Percentiles rank a stretch among this genome's conserved stretches.
These are phyloP conservation scores for Verticillium isaacii DNA, from an alignment of 2,329 filamentous ascomycete species.

Conservation along the genomic window DNA sequence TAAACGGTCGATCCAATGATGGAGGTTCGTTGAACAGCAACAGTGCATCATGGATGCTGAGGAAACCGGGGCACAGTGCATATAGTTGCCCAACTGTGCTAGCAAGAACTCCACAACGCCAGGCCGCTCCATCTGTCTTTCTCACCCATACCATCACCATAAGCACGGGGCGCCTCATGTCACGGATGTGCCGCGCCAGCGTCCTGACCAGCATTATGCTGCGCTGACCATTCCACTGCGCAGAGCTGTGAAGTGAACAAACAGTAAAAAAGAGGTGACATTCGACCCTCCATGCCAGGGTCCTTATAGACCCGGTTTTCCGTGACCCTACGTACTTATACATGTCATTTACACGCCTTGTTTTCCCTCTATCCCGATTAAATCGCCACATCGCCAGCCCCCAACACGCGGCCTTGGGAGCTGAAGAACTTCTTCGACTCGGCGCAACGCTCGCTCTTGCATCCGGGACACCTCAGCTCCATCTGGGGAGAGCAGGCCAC, in stretches of 20 bases:
- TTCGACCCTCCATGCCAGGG: not conserved
- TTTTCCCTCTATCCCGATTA: not conserved
- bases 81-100: too few species aligned
- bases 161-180: too few species aligned
- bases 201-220: too few species aligned
- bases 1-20: not conserved
- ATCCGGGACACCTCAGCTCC: slow-evolving; percentile 86
- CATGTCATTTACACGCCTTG: not conserved
- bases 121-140: too few species aligned
- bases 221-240: too few species aligned
- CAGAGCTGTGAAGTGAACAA: not conserved
- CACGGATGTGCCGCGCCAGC: too few species aligned
- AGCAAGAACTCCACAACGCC: too few species aligned
- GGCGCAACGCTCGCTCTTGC: slow-evolving; percentile 81
- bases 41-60: too few species aligned
- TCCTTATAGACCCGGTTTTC: not conserved
- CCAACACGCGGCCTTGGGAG: not conserved
- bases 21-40: not conserved
- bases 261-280: not conserved
- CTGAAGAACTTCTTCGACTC: slow-evolving; percentile 70
- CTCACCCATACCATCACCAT: too few species aligned
- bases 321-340: not conserved
- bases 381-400: not conserved
- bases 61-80: not conserved
- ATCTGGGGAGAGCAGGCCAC: slow-evolving; percentile 73